phyloP scores from a whole-genome alignment of 1,139 yeast genomes.

The Pichia terricola region DNA sequence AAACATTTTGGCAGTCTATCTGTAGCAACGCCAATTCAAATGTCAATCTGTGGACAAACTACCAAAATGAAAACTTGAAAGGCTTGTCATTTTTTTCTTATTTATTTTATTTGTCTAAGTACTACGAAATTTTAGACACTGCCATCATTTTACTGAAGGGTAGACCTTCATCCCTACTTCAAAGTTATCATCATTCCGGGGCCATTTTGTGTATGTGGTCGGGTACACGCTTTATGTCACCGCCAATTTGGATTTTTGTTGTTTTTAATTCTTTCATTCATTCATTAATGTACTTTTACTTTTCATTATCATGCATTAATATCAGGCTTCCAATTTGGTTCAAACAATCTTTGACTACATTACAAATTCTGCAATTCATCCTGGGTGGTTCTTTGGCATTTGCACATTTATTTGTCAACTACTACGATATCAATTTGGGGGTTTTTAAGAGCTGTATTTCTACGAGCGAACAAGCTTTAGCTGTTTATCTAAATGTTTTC shows the following conservation, averaged over 20 bases:
- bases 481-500: slow-evolving; percentile 51
- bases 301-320: slow-evolving; percentile 53
- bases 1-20: slow-evolving; percentile 47
- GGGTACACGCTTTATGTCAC: slow-evolving; percentile 60
- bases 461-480: slow-evolving; percentile 55
- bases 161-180: slow-evolving; percentile 56
- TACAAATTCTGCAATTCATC: slow-evolving; percentile 65
- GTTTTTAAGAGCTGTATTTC: slow-evolving; percentile 44
- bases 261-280: slow-evolving; percentile 73
- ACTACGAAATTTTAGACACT: slow-evolving; percentile 66
- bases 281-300: slow-evolving; percentile 68
- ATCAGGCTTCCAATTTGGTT: slow-evolving; percentile 49
- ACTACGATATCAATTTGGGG: slow-evolving; percentile 41
- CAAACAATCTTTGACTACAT: slow-evolving; percentile 53
- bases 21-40: slow-evolving; percentile 38
- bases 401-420: slow-evolving; percentile 52
- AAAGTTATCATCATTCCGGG: slow-evolving; percentile 74
- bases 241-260: slow-evolving; percentile 77
- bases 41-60: slow-evolving; percentile 45
- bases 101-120: slow-evolving; percentile 63
- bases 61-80: slow-evolving; percentile 22
- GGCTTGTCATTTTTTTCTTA: slow-evolving; percentile 56
- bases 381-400: slow-evolving; percentile 63
- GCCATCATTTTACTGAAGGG: slow-evolving; percentile 61
- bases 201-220: slow-evolving; percentile 84